Evolutionary conservation across 1,284 basidiomycete species (phyloP), one percentile per base, ranked within the genome.

Genomic region (Trichosporon coremiiforme): DNA sequence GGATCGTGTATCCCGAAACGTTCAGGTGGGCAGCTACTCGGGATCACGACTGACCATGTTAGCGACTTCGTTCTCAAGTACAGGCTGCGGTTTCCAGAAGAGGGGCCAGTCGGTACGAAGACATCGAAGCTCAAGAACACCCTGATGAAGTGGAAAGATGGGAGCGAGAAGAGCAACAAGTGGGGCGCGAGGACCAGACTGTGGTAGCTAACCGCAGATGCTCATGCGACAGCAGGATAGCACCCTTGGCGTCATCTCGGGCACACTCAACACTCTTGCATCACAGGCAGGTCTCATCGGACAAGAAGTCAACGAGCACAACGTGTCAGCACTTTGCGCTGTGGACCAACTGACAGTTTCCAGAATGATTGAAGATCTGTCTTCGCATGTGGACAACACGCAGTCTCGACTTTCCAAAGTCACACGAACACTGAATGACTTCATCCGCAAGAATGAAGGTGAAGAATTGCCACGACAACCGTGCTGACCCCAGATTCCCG

Each of bases 271-370:
- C 68, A 93, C 90, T 1, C 85, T 97, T 13, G 89, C 90, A 0
- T 89, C 92, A 73, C 95, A 97, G 83, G 94, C 94, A 0, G 91
- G 91, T 5, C 84, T 96, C 55, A 96, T 97, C 88, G 94, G 94
- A 0, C 89, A 88, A 66, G 94, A 97, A 80, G 92, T 96, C 62
- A 85, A 81, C 4, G 93, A 95, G 80, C 94, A 96, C 75, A 91
- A 90, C 75, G 92, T 93, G 94, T 95, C 9, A 38, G 74, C 70
- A 89, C 83, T 13, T 0, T 25, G 31, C 7, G 15, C 17, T 22
- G 13, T 17, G 8, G 20, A 25, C 36, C 35, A 31, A 6, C 25
- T 38, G 47, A 50, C 8, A 53, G 12, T 10, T 65, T 13, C 25
- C 75, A 95, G 93, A 76, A 89, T 97, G 88, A 86, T 97, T 0